phyloP scores from a whole-genome alignment of 2,329 filamentous ascomycete species.

The Akanthomyces dipterigenus region DNA sequence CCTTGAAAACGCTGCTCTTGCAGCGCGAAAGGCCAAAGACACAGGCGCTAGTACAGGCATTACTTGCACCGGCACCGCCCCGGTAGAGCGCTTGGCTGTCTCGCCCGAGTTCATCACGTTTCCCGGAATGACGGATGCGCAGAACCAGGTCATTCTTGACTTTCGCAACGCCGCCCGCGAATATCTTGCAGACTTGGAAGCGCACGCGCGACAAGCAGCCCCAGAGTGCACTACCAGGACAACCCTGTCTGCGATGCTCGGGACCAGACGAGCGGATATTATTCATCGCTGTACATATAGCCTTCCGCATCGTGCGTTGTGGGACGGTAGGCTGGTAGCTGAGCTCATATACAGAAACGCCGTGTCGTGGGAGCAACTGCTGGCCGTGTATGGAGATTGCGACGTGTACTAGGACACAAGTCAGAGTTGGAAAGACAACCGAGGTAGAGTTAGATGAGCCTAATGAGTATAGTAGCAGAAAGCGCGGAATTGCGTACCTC shows the following conservation, averaged over 20 bases:
- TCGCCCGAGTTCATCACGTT: too few species aligned
- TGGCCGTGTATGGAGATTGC: conserved; percentile 15
- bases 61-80: neutral
- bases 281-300: conserved; percentile 18
- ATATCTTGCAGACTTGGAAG: neutral
- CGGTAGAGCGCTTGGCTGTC: too few species aligned
- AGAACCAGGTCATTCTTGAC: neutral
- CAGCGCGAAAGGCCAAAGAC: neutral
- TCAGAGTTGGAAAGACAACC: too few species aligned
- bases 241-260: conserved; percentile 20
- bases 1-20: neutral
- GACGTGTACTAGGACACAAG: neutral
- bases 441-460: too few species aligned
- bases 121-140: neutral
- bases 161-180: neutral
- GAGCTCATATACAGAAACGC: conserved; percentile 17
- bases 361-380: conserved; percentile 21
- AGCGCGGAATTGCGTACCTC: too few species aligned
- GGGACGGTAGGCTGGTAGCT: conserved; percentile 15
- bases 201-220: neutral
- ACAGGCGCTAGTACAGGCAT: neutral
- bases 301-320: conserved; percentile 16
- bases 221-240: neutral
- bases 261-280: conserved; percentile 17
- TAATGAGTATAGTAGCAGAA: too few species aligned